Base-by-base conservation (phyloP, 805 yeast genomes). In the Ogataea trehalophila region DNA sequence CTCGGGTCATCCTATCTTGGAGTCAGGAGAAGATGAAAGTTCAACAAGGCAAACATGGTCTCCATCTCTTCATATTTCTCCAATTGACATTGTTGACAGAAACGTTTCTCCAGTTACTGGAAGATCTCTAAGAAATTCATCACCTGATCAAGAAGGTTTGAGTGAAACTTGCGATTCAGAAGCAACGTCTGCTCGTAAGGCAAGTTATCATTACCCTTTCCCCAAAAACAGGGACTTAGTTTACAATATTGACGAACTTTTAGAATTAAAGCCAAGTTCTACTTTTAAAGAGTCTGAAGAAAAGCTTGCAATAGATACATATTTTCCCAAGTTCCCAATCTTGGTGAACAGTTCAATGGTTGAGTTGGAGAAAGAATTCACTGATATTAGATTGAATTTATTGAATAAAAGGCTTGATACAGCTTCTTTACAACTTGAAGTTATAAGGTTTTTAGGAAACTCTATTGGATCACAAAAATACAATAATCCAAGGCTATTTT, bases 401-500 rank as follows among this genome's bases (percentile, higher is more conserved):
- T 36, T 57, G 26, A 49, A 51, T 44, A 17, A 50, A n/a, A 15
- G 40, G 0, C 29, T 49, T 17, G 68, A 67, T 50, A 26, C 39
- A 3, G 55, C 57, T 8, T 61, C 70, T 1, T 63, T 58, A 39
- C 45, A 58, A 22, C 45, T 73, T 5, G 60, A 60, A 31, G 34
- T 68, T 6, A 35, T 68, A 29, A 57, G 63, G 39, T 60, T 75
- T 23, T 44, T 74, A 14, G 61, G 65, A 0, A 57, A 69, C 22
- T 68, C 70, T 5, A 58, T 68, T 1, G 66, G 68, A n/a, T 49
- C 62, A 9, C 48, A 57, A 1, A 42, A 52, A 2, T 56, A 57
- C 45, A 59, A 59, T 18, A 73, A 73, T 48, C 69, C 72, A 1
- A 67, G 63, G 36, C 60, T 70, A 9, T 76, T 66, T 45, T 55